Percentiles rank a stretch among this genome's conserved stretches.
Evolutionary conservation across 305 asterid species (phyloP).

Genomic region (Nicotiana rustica): DNA sequence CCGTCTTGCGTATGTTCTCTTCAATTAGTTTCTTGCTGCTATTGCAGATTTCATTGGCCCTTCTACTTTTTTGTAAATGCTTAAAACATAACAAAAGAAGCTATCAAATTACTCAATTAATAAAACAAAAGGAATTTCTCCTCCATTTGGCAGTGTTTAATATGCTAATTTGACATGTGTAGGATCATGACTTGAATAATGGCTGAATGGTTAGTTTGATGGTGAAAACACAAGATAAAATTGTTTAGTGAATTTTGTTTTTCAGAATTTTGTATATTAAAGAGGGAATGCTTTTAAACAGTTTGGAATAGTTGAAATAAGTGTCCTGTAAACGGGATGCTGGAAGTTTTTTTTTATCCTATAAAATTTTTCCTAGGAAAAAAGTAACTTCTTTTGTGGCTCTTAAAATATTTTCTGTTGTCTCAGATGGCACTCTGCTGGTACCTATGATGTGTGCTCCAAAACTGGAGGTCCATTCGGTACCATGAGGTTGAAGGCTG

Average conservation of each 20-base stretch:
- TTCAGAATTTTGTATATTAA: background rate
- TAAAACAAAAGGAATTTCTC: background rate
- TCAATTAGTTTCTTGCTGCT: background rate
- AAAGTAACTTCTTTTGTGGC: background rate
- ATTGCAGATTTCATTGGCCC: background rate
- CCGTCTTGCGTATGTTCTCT: constrained; percentile 73
- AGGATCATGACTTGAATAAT: background rate
- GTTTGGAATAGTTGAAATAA: background rate
- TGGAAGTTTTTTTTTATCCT: background rate
- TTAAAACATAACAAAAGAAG: background rate
- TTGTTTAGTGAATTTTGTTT: background rate
- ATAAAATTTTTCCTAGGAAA: background rate
- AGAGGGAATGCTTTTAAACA: background rate
- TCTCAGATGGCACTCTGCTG: constrained; percentile 88
- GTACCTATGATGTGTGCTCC: constrained; percentile 71
- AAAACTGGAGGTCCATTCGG: constrained; percentile 97
- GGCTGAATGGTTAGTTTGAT: background rate
- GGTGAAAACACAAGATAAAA: background rate
- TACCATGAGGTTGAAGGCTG: constrained; percentile 77
- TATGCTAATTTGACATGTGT: background rate
- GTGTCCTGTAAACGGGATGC: background rate
- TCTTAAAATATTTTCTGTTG: background rate
- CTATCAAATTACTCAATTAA: background rate
- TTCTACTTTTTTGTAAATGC: background rate
- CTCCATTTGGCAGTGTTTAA: background rate